A percentile compares a stretch with the other conserved stretches of the same genome.
Conservation (phyloP, 2,329 filamentous ascomycete genomes). For the Trichophyton verrucosum region DNA sequence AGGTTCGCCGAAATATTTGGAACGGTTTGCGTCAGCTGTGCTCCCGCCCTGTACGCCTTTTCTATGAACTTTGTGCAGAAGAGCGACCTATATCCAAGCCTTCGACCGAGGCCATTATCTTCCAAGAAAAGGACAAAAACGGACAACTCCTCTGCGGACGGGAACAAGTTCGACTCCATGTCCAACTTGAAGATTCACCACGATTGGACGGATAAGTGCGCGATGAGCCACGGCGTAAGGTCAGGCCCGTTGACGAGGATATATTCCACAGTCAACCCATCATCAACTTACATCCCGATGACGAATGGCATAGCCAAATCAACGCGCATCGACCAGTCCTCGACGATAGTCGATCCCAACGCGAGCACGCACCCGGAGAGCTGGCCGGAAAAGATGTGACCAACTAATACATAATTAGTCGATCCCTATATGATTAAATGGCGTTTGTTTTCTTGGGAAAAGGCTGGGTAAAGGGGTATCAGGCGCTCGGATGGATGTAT, state of each 20-base stretch:
- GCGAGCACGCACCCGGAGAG: not conserved
- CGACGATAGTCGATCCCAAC: not conserved
- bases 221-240: not conserved
- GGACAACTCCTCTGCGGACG: not conserved
- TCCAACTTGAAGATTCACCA: not conserved
- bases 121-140: not conserved
- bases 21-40: not conserved
- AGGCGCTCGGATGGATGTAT: not conserved
- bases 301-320: not conserved
- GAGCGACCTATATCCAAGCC: not conserved
- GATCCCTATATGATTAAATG: not conserved
- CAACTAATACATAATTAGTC: not conserved
- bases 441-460: not conserved
- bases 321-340: not conserved
- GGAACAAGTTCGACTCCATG: not conserved
- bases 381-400: not conserved
- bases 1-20: slow-evolving; percentile 4
- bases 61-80: not conserved
- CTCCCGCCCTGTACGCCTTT: not conserved
- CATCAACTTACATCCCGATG: not conserved
- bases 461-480: not conserved
- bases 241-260: not conserved
- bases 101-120: not conserved
- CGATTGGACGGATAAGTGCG: not conserved
- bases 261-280: not conserved